Evolutionary conservation across 1,284 basidiomycete genomes (phyloP), one percentile per base, ranked within the genome.

Genomic region (Rhizoctonia solani): DNA sequence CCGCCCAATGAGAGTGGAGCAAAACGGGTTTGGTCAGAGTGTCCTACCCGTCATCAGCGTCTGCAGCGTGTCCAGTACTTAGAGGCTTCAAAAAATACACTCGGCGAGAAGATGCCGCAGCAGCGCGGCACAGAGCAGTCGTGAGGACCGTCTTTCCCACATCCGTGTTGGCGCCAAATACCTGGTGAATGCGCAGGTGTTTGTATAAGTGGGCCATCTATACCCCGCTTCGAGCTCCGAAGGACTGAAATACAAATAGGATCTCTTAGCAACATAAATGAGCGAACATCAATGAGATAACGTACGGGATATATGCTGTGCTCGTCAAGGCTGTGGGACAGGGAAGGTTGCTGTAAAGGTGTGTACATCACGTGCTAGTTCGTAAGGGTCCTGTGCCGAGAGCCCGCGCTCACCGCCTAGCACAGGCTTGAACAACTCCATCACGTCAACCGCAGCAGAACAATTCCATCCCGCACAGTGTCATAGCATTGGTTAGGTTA

Each of bases 81-180:
- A 96, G 87, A 0, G 94, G 95, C 75, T 97, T 98, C 69, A 97
- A 79, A 74, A 97, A 97, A 73, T 87, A 89, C 0, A 91, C 88
- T 39, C 44, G 32, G 49, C 11, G 16, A 11, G 14, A 19, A 9
- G 34, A 74, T 0, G 87, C 87, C 23, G 91, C 91, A 0, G 91
- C 91, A 0, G 92, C 87, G 34, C 90, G 83, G 49, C 87, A 84
- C 32, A 98, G 85, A 1, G 92, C 92, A 2, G 93, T 86, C 0
- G 92, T 90, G 65, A 97, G 80, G 69, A 97, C 81, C 0, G 94
- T 96, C 79, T 98, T 97, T 29, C 95, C 95, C 50, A 97, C 93
- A 77, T 93, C 87, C 1, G 93, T 95, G 77, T 93, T 93, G 3
- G 92, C 90, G 54, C 95, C 95, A 74, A 96, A 95, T 61, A 98